Base-by-base conservation (phyloP, 2,329 filamentous ascomycete species). In the Talaromyces sp. region DNA sequence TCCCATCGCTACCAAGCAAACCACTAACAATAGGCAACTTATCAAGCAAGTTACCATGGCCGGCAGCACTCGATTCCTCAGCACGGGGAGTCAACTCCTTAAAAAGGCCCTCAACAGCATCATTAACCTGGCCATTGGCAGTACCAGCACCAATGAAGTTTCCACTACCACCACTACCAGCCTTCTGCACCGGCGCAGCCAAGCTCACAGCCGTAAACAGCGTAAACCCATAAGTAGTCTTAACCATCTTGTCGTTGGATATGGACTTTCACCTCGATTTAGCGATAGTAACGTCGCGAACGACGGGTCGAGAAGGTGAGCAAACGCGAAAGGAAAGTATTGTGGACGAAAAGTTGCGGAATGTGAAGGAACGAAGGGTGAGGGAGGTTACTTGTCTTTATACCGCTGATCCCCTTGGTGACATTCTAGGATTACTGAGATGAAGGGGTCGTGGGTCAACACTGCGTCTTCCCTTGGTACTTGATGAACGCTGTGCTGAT, bases 141-240 rank as follows among this genome's bases (percentile, higher is more conserved):
- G 52, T 43, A 32, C 60, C 60, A 35, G 55, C 55, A 27, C 60
- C 60, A 30, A 62, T 45, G 11, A 62, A 46, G 41, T 59, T 61
- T 8, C 47, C 60, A 19, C 29, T 47, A 10, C 55, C 55, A 52
- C 51, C 55, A 27, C 56, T 50, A 22, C 47, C 49, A 4, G 24
- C 27, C 14, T 52, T 55, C 10, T 46, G 32, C 46, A 64, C 4
- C 2, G 62, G 62, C 3, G 58, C 62, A 20, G 62, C 62, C 45
- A 64, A 27, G 40, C 60, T 61, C 54, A 60, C 37, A n/a, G 62
- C 62, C n/a, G 54, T 60, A 37, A 63, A 63, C 17, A 64, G 55
- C 36, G 60, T 58, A 5, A 64, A 50, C 17, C 56, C 60, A 13
- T 62, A 62, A n/a, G 57, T 61, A 41, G 58, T 53, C 45, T 64